Conservation (phyloP, 1,139 yeast species). For the Scheffersomyces insectosa region DNA sequence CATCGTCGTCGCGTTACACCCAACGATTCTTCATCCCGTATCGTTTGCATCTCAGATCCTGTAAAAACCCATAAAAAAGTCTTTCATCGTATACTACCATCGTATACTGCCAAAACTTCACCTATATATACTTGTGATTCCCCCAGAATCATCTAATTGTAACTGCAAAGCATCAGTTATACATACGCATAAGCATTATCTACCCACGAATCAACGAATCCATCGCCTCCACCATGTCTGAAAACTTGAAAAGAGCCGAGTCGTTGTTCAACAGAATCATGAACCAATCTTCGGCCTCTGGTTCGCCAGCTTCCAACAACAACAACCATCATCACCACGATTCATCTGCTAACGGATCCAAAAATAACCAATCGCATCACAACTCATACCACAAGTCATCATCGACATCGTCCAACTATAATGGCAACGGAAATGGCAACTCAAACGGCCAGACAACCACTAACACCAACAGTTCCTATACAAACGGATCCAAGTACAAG, state of each 20-base stretch:
- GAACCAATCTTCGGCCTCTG: conserved; percentile 33
- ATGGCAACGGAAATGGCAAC: conserved; percentile 3
- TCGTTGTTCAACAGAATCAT: conserved; percentile 50
- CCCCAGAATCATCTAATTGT: too few species aligned
- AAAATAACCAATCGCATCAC: not conserved
- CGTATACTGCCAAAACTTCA: too few species aligned
- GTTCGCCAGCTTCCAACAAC: conserved; percentile 2
- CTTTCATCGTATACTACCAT: too few species aligned
- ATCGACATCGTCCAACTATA: conserved; percentile 10
- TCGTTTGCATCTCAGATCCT: too few species aligned
- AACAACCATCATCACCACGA: not conserved
- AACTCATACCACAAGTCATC: conserved; percentile 5
- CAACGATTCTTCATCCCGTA: too few species aligned
- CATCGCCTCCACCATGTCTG: conserved; percentile 35
- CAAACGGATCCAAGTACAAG: conserved; percentile 7
- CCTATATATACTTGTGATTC: too few species aligned
- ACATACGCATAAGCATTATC: not conserved
- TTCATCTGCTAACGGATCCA: not conserved
- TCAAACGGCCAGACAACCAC: conserved; percentile 6
- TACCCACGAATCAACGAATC: not conserved
- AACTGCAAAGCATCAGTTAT: too few species aligned
- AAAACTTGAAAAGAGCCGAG: conserved; percentile 51
- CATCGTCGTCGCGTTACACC: not conserved
- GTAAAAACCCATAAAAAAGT: too few species aligned
- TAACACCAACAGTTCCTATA: conserved; percentile 3